Base-by-base conservation (phyloP, 139 green algal species). In the Closterium sp. region DNA sequence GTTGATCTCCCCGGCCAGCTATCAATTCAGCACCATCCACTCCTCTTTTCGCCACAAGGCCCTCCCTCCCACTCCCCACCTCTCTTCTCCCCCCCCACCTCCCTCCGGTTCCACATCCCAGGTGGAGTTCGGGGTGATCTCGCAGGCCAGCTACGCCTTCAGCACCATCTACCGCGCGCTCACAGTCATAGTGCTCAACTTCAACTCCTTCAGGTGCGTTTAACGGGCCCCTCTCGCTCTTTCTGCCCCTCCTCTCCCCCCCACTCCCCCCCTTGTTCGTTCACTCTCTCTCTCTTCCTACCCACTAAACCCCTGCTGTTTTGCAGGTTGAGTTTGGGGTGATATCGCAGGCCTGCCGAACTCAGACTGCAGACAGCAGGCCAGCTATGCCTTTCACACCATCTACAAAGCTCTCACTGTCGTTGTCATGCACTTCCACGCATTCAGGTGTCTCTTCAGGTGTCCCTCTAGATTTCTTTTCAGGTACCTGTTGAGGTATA, bases 111-210 rank as follows among this genome's bases (percentile, higher is more conserved):
- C 33, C 30, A 87, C 33, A 0, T 9, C 55, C 33, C 33, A 91
- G 87, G 87, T 91, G 23, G 96, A 97, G 86, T 99, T 98, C 90
- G 93, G 96, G 33, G 93, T 95, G 87, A 96, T 97, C 36, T 90
- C 94, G 0, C 96, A 97, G 93, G 94, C 95, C 36, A 84, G 92
- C 34, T 94, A 96, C 93, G 92, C 95, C 19, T 96, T 97, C 88
- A 3, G 84, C 38, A 92, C 92, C 33, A 95, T 98, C 5, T 93
- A 96, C 87, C 33, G 69, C 33, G 96, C 96, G 6, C 89, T 98
- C 3, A 94, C 85, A 16, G 92, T 95, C 87, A 91, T 97, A 28
- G 89, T 98, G 2, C 87, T 64, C 12, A 88, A 94, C 28, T 92
- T 98, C 84, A 64, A 90, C 8, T 36, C 91, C n/a, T 91, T 98